Evolutionary conservation across 257 asterid genomes (phyloP), one percentile per base, ranked within the genome.

Genomic region (Lavandula angustifolia): DNA sequence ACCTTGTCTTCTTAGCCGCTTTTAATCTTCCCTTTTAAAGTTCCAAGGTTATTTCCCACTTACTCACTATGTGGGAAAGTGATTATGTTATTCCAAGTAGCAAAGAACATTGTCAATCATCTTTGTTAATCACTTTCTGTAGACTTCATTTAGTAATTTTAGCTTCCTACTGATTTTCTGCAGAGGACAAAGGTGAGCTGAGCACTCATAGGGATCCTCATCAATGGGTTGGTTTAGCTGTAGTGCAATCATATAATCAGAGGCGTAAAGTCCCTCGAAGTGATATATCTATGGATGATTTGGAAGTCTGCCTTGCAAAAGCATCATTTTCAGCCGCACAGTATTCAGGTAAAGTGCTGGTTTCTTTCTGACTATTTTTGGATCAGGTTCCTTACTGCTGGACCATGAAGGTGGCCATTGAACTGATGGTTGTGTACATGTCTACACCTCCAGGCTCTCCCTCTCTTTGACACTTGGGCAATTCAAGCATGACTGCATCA

Each of bases 171-270:
- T 64, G 61, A 34, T 76, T 69, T 46, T 74, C 17, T 66, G 72
- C 85, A 92, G 98, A 74, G 66, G 89, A 82, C 66, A 50, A 52
- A 60, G 73, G 67, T 70, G 81, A 66, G 33, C 76, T n/a, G 56
- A 66, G 78, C 73, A 71, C 55, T 61, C 76, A 57, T 48, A 54
- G 47, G 69, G 73, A 68, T 71, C 73, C 70, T 75, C 85, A 73
- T 56, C 94, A 73, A 37, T 92, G 94, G 96, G 98, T 84, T 66
- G 95, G 85, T 74, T 84, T 89, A 73, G 96, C 96, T 73, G 87
- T 87, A 77, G 96, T 85, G 60, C 98, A 92, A 69, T 89, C 96
- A 33, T 89, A 89, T 72, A 89, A 84, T 75, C 82, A 85, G 61
- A 71, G 87, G 82, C 85, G 91, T 65, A 89, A 85, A 79, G 87